These are phyloP conservation scores for Lycium barbarum DNA, from an alignment of 257 asterid genomes.

Conservation along the genomic window DNA sequence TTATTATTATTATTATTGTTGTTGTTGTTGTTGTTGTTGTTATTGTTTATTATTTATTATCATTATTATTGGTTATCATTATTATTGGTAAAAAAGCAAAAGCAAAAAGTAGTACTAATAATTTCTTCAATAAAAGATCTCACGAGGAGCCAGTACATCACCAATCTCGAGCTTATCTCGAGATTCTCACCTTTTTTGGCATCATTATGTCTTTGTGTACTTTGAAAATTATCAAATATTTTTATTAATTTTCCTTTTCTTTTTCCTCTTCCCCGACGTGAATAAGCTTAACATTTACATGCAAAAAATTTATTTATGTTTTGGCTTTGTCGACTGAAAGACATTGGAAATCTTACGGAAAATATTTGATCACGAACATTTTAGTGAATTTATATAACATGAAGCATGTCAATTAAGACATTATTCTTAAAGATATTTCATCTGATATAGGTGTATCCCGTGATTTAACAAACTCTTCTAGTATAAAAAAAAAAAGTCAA, in stretches of 20 bases:
- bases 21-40: no score
- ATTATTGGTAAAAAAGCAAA: background rate
- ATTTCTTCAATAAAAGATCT: conserved; percentile 41
- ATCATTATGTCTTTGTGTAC: conserved; percentile 29
- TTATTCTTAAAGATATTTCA: no score
- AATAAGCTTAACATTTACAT: background rate
- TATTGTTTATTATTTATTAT: no score
- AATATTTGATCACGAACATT: no score
- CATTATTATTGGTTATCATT: background rate
- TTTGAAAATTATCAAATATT: background rate
- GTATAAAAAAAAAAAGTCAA: no score
- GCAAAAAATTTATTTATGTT: background rate
- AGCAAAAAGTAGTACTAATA: conserved; percentile 31
- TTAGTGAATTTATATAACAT: no score
- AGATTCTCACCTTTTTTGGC: conserved; percentile 57
- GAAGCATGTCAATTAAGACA: no score
- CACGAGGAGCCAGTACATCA: conserved; percentile 53
- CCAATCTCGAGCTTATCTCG: conserved; percentile 59
- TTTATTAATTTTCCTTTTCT: background rate
- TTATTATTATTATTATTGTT: no score
- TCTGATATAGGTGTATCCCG: no score
- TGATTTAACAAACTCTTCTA: no score
- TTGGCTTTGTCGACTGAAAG: no score
- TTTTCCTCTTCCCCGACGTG: background rate
- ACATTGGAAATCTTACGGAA: no score